These are phyloP conservation scores for Penicillium sp. DNA, from an alignment of 2,329 filamentous ascomycete genomes.

Conservation along the genomic window DNA sequence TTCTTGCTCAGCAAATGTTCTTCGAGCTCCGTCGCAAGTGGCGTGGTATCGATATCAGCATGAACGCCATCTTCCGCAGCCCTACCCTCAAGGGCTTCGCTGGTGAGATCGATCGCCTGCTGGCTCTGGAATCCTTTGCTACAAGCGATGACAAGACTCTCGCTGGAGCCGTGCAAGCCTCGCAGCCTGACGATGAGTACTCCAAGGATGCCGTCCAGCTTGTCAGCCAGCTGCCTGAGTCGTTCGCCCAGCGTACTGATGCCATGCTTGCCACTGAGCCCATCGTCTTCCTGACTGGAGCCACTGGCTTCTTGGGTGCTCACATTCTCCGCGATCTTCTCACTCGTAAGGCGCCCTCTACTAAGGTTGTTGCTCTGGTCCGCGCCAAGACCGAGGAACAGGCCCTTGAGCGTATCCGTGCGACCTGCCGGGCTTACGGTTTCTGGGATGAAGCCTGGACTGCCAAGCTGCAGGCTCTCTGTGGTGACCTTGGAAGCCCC, in stretches of 20 bases:
- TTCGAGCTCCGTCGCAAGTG: constrained; percentile 67
- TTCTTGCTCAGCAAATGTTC: constrained; percentile 79
- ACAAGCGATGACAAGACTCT: constrained; percentile 43
- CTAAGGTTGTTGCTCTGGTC: constrained; percentile 73
- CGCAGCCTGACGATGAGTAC: constrained; percentile 49
- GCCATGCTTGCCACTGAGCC: constrained; percentile 39
- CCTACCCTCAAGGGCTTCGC: constrained; percentile 63
- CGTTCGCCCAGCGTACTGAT: constrained; percentile 39
- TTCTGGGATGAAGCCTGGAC: constrained; percentile 71
- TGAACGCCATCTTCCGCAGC: constrained; percentile 70
- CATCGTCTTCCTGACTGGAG: constrained; percentile 81
- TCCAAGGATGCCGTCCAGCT: constrained; percentile 54
- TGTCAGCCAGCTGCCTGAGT: constrained; percentile 51
- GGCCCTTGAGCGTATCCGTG: constrained; percentile 65
- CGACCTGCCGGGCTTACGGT: constrained; percentile 73
- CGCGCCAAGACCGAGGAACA: constrained; percentile 65
- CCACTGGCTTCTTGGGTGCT: constrained; percentile 84
- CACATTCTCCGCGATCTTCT: constrained; percentile 78
- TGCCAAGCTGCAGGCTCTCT: constrained; percentile 64
- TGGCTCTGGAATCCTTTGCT: constrained; percentile 51
- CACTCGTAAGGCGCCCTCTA: constrained; percentile 55
- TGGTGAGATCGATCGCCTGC: constrained; percentile 55
- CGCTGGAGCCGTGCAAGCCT: constrained; percentile 42
- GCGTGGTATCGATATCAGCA: constrained; percentile 66
- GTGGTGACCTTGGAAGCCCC: constrained; percentile 73